These are phyloP conservation scores for Capsicum baccatum DNA, from an alignment of 257 asterid genomes.

Conservation along the genomic window DNA sequence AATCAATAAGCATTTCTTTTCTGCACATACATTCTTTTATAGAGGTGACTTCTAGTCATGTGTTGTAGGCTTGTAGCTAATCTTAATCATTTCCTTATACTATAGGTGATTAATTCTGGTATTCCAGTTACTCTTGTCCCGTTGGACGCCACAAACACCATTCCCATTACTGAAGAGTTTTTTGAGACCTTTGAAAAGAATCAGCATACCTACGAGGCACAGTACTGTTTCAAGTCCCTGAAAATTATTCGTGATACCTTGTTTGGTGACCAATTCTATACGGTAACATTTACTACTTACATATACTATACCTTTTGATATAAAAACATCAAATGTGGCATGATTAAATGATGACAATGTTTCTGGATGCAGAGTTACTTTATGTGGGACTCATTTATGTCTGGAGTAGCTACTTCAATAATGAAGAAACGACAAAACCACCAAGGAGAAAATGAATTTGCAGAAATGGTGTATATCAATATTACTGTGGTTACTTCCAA, in stretches of 20 bases:
- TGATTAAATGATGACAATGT: conserved; percentile 1
- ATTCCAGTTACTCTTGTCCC: conserved; percentile 85
- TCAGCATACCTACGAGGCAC: conserved; percentile 79
- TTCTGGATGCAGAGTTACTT: conserved; percentile 69
- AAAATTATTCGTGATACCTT: conserved; percentile 76
- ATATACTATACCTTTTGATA: neutral
- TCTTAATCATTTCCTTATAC: neutral
- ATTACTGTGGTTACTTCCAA: conserved; percentile 83
- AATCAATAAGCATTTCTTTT: neutral
- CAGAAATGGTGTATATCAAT: conserved; percentile 80
- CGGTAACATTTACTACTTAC: conserved; percentile 44
- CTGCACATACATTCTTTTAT: neutral
- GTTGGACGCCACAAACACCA: conserved; percentile 89
- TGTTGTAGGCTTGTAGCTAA: neutral
- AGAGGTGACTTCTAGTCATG: conserved; percentile 4
- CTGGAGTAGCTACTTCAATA: conserved; percentile 85
- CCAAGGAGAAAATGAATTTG: conserved; percentile 75
- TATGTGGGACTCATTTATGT: conserved; percentile 85
- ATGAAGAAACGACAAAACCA: conserved; percentile 54
- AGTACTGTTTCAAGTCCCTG: conserved; percentile 80
- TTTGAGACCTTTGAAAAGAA: conserved; percentile 64
- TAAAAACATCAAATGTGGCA: neutral
- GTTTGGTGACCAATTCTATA: conserved; percentile 61
- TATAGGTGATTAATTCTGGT: conserved; percentile 84
- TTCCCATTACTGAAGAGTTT: conserved; percentile 60